Evolutionary conservation across 139 green algal species (phyloP), one percentile per base, ranked within the genome.

Genomic region (Picochlorum sp.): DNA sequence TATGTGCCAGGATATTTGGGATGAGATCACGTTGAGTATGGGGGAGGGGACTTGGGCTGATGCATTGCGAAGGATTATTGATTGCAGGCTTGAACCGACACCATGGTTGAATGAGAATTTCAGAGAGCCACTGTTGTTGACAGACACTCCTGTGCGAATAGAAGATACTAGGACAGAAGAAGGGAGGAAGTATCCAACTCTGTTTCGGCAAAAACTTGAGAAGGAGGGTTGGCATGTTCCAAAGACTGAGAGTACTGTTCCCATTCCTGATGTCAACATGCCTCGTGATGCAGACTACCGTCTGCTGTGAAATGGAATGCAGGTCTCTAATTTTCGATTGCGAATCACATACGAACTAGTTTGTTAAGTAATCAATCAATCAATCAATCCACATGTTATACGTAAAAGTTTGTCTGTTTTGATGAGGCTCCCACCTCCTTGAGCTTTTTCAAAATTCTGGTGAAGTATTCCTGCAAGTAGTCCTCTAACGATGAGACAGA

Each of bases 401-500:
- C 71, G 65, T 97, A 97, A 69, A 96, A 96, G 75, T 97, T 88
- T 45, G 80, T 90, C 67, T 96, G 86, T 66, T 88, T 85, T 18
- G 67, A 75, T 21, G 85, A 71, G 10, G 89, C 92, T 10, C 91
- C 92, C n/a, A 98, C 87, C 65, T 98, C 83, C 79, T 99, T 99
- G 13, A 99, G 85, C 83, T 96, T 97, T 77, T 96, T 96, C 47
- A 98, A 67, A 73, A 99, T 97, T 50, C 68, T 66, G 4, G 62
- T 79, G 72, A 90, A 98, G 85, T 98, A 99, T 70, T 98, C 89
- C 69, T 91, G 62, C 28, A 96, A 73, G 76, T 98, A 96, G 9
- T 63, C 54, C 51, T 98, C 89, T 30, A 99, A 72, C 0, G 72
- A 86, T 38, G 78, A 92, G 4, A 89, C 75, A 38, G 76, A 80